These are phyloP conservation scores for Boletus insuetus DNA, from an alignment of 768 basidiomycete species.

Conservation along the genomic window DNA sequence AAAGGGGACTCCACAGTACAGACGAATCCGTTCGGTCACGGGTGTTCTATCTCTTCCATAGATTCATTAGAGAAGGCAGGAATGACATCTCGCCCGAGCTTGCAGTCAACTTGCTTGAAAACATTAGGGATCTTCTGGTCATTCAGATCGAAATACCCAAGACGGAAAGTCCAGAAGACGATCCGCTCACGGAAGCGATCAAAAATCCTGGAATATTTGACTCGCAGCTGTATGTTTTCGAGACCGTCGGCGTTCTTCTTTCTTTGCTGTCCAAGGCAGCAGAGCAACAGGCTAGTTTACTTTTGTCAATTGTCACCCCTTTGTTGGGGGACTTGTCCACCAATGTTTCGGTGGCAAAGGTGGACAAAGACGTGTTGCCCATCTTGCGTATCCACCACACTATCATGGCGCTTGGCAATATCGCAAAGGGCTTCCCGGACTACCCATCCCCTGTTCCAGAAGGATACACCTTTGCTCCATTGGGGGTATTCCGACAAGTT, in stretches of 20 bases:
- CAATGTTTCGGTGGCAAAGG: conserved; percentile 51
- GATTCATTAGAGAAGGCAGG: conserved; percentile 82
- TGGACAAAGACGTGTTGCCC: conserved; percentile 65
- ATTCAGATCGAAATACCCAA: conserved; percentile 78
- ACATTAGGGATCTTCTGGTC: conserved; percentile 71
- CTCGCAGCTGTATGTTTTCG: conserved; percentile 92
- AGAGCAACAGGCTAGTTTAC: conserved; percentile 62
- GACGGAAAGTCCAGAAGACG: conserved; percentile 68
- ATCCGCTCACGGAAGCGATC: conserved; percentile 77
- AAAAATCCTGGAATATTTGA: conserved; percentile 72
- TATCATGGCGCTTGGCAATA: conserved; percentile 91
- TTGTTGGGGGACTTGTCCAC: conserved; percentile 72
- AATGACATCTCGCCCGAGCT: conserved; percentile 75
- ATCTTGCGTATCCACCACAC: conserved; percentile 88
- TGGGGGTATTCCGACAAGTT: conserved; percentile 79
- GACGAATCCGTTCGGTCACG: conserved; percentile 69
- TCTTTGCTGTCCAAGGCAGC: conserved; percentile 68
- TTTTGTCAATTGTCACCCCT: conserved; percentile 80
- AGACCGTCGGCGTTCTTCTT: conserved; percentile 82
- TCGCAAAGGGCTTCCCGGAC: conserved; percentile 96
- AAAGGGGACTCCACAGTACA: conserved; percentile 82
- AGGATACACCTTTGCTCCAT: conserved; percentile 65
- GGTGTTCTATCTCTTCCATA: conserved; percentile 88
- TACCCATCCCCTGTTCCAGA: conserved; percentile 68
- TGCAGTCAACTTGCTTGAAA: conserved; percentile 66